Percentiles rank a stretch among this genome's conserved stretches.
Evolutionary conservation across 2,329 filamentous ascomycete genomes (phyloP).

Genomic region (Bretziella fagacearum): DNA sequence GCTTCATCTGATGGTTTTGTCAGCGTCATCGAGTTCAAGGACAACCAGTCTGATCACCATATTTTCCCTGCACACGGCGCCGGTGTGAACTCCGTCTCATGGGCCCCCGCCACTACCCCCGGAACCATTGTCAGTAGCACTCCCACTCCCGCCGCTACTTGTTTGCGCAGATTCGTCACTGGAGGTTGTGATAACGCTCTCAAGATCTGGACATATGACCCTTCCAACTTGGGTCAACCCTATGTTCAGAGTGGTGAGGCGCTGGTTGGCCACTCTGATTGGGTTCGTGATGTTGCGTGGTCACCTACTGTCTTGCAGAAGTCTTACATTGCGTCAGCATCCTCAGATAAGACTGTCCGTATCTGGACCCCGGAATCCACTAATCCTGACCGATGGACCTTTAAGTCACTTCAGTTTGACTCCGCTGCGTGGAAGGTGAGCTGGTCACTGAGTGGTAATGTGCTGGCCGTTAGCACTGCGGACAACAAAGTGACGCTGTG

Average conservation of each 20-base stretch:
- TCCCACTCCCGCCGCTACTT: conserved; percentile 39
- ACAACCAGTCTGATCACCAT: conserved; percentile 79
- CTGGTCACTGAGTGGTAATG: conserved; percentile 95
- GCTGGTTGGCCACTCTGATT: conserved; percentile 74
- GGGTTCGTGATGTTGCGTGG: conserved; percentile 97
- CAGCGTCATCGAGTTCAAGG: conserved; percentile 89
- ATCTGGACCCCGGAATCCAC: conserved; percentile 72
- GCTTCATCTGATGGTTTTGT: conserved; percentile 89
- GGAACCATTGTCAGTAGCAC: conserved; percentile 69
- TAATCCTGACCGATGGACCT: conserved; percentile 57
- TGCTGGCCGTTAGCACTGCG: conserved; percentile 78
- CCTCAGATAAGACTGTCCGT: conserved; percentile 89
- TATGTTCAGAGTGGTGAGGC: conserved; percentile 47
- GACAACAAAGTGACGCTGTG: conserved; percentile 96
- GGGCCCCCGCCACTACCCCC: conserved; percentile 73
- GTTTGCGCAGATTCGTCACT: conserved; percentile 74
- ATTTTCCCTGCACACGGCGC: conserved; percentile 85
- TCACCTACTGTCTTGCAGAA: conserved; percentile 87
- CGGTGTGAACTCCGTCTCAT: conserved; percentile 89
- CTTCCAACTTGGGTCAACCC: conserved; percentile 30
- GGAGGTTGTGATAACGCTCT: conserved; percentile 86
- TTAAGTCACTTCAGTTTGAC: conserved; percentile 75
- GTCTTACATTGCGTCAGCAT: conserved; percentile 89
- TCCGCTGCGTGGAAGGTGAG: conserved; percentile 87
- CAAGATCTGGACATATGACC: conserved; percentile 79